Evolutionary conservation across 1,139 yeast genomes (phyloP), one percentile per base, ranked within the genome.

Genomic region (Taphrina betulina): DNA sequence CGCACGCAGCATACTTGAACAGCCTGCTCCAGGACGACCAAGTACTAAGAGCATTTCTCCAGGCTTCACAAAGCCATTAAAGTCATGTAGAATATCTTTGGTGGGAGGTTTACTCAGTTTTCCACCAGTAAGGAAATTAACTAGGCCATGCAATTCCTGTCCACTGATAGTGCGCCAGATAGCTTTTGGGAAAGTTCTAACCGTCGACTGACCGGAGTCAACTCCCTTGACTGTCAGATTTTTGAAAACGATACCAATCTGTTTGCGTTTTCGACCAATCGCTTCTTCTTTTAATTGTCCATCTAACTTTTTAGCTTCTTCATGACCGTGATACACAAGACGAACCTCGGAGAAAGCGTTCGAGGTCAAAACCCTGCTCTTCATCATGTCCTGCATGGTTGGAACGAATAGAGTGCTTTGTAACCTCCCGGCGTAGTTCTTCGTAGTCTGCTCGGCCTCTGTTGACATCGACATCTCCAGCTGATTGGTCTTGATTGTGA

Each of bases 21-120:
- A 35, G 10, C 50, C 37, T 3, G 38, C 40, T 5, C 46, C 50
- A 3, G 54, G 53, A 63, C 80, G 71, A 42, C 82, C 82, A 38
- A 78, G 66, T 0, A 78, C 81, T 51, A 78, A 70, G 28, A 79
- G 75, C 78, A 78, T 74, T 57, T 79, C 78, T 55, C 82, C 82
- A 17, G 77, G 71, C 44, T 68, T 67, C 17, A 76, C 78, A 37
- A 66, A 63, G 20, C 81, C 81, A 58, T 69, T 67, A 45, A 76
- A 65, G 54, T 71, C 68, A 50, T 66, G 65, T 42, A 78, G 63
- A 34, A 78, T 37, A 28, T 72, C 28, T 68, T 68, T 59, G 74
- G 59, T 19, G 12, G 56, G 46, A 26, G 53, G 50, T 24, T 24
- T 24, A 12, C 31, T 10, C 14, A 50, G 12, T 17, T 24, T 26